Conservation (phyloP, 805 yeast genomes). For the Hanseniaspora lindneri region DNA sequence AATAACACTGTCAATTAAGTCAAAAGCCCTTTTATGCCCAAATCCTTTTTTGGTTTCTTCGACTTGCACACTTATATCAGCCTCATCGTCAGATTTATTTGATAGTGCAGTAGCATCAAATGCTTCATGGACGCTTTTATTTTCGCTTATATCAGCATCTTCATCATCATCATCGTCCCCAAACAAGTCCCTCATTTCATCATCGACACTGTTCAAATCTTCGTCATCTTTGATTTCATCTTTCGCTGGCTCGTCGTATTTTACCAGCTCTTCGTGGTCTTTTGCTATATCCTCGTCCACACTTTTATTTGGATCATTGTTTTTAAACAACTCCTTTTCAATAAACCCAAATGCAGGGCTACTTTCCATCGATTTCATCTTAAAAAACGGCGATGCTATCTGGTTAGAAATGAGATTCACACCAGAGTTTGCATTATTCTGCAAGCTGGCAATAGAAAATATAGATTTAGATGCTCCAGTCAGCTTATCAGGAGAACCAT, state of each 20-base stretch:
- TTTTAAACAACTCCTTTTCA: slow-evolving; percentile 11
- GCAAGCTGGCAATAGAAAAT: background rate
- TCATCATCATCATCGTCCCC: slow-evolving; percentile 30
- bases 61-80: too few relatives aligned
- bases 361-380: slow-evolving; percentile 2
- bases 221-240: slow-evolving; percentile 21
- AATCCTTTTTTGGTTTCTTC: slow-evolving; percentile 20
- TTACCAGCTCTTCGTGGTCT: slow-evolving; percentile 4
- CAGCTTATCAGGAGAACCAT: slow-evolving; percentile 10
- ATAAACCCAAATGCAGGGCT: slow-evolving; percentile 8
- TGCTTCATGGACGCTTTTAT: too few relatives aligned
- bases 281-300: slow-evolving; percentile 11
- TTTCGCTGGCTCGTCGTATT: slow-evolving; percentile 21
- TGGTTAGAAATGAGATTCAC: background rate
- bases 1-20: background rate
- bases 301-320: slow-evolving; percentile 1
- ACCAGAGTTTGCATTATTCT: background rate
- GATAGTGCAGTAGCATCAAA: too few relatives aligned
- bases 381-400: slow-evolving; percentile 3
- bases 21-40: slow-evolving; percentile 12
- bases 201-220: slow-evolving; percentile 18
- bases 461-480: background rate
- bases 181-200: slow-evolving; percentile 25
- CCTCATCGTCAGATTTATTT: too few relatives aligned
- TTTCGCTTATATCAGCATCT: slow-evolving; percentile 28